Percentiles rank a stretch among this genome's conserved stretches.
Conservation (phyloP, 257 asterid genomes). For the Buddleja alternifolia region DNA sequence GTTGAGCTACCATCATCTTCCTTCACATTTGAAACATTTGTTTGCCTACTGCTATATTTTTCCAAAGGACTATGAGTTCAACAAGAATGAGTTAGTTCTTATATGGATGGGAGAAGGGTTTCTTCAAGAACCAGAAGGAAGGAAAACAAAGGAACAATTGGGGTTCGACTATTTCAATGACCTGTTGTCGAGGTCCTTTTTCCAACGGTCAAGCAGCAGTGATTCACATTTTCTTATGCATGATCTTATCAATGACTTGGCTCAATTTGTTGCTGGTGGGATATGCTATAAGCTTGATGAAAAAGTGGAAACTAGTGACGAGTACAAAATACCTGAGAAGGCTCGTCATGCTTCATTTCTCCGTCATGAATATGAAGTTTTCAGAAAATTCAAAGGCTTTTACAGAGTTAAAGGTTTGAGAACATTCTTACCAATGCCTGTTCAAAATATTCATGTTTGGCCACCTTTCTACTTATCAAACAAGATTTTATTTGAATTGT, state of each 20-base stretch:
- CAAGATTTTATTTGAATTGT: conserved; percentile 28
- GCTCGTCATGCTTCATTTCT: conserved; percentile 38
- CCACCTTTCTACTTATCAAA: conserved; percentile 43
- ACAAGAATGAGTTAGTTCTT: conserved; percentile 35
- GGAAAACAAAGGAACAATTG: conserved; percentile 32
- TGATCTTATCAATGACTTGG: conserved; percentile 47
- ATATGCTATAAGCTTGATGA: conserved; percentile 38
- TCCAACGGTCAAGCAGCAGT: conserved; percentile 30
- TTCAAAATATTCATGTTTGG: conserved; percentile 37
- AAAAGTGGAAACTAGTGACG: conserved; percentile 27
- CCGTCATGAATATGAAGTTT: conserved; percentile 26
- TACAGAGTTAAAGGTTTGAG: conserved; percentile 28
- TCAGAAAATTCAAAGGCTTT: conserved; percentile 27
- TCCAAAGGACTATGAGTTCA: conserved; percentile 48
- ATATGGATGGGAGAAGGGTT: conserved; percentile 54
- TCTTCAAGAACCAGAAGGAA: conserved; percentile 13
- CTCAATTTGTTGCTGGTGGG: conserved; percentile 41
- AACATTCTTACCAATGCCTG: conserved; percentile 49
- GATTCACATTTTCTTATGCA: conserved; percentile 40
- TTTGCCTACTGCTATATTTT: conserved; percentile 48
- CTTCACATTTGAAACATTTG: conserved; percentile 43
- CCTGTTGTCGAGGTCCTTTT: conserved; percentile 41
- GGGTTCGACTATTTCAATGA: conserved; percentile 42
- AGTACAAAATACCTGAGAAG: conserved; percentile 14
- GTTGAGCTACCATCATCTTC: conserved; percentile 47